Evolutionary conservation across 352 stramenopile genomes (phyloP), one percentile per base, ranked within the genome.

Genomic region (Stramenopiles sp.): DNA sequence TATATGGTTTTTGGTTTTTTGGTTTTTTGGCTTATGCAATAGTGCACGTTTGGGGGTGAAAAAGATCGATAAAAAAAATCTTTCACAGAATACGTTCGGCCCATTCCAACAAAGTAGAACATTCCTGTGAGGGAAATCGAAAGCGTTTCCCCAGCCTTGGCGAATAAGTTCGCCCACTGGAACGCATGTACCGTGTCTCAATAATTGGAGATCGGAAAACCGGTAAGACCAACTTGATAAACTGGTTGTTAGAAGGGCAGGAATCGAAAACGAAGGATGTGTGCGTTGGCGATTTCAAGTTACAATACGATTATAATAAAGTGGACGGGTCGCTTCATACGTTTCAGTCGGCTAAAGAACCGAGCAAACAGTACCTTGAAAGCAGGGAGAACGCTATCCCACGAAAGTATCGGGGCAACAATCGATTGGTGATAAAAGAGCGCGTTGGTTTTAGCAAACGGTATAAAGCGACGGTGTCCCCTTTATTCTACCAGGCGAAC

Each of bases 141-240:
- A n/a, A n/a, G n/a, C n/a, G n/a, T n/a, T n/a, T n/a, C n/a, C n/a
- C n/a, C n/a, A n/a, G n/a, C n/a, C n/a, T n/a, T n/a, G n/a, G n/a
- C n/a, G n/a, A n/a, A n/a, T n/a, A n/a, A n/a, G n/a, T n/a, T n/a
- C n/a, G n/a, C n/a, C n/a, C n/a, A n/a, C n/a, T n/a, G n/a, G n/a
- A n/a, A n/a, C n/a, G n/a, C n/a, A 63, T 63, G 12, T 63, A 63
- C 25, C 43, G 43, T 63, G 43, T 63, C 12, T 12, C 43, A 63
- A 63, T 63, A 63, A 63, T 63, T 63, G 43, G 43, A 18, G 43
- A 63, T 63, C 43, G 25, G 25, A 63, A 63, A 63, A 63, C 43
- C 12, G 43, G 43, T 12, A 63, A 63, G 25, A 63, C 43, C 12
- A 25, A 63, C 12, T 18, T 63, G 25, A 18, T 63, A 63, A 63